Conservation (phyloP, 768 basidiomycete genomes). For the Calocybe gangraenosa region DNA sequence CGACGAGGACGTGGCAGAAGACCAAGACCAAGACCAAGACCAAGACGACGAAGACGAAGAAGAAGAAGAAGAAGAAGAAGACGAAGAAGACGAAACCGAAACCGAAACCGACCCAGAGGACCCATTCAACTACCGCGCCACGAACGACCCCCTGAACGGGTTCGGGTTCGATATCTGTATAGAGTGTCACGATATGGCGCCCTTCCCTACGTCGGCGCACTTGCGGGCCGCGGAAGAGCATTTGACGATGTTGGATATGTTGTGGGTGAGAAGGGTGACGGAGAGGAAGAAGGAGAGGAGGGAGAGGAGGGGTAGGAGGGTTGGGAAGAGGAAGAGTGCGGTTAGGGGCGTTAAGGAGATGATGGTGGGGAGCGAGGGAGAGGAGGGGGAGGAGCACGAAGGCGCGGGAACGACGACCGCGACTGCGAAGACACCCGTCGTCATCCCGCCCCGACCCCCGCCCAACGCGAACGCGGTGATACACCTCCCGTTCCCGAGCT, state of each 20-base stretch:
- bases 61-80: neutral
- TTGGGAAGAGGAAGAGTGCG: slow-evolving; percentile 8
- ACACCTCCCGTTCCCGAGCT: slow-evolving; percentile 73
- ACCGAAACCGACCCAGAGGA: slow-evolving; percentile 24
- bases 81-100: neutral
- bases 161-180: slow-evolving; percentile 82
- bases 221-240: slow-evolving; percentile 76
- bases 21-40: too few species aligned
- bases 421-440: neutral
- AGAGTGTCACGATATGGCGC: slow-evolving; percentile 81
- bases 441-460: slow-evolving; percentile 57
- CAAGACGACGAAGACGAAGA: slow-evolving; percentile 4
- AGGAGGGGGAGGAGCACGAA: slow-evolving; percentile 6
- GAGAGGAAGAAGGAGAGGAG: slow-evolving; percentile 21
- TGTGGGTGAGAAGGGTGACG: slow-evolving; percentile 52
- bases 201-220: slow-evolving; percentile 64
- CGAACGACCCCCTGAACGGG: slow-evolving; percentile 44
- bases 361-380: too few species aligned
- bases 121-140: slow-evolving; percentile 37
- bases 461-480: slow-evolving; percentile 69
- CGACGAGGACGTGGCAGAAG: too few species aligned
- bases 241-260: slow-evolving; percentile 55
- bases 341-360: neutral
- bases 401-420: neutral
- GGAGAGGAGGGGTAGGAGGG: slow-evolving; percentile 2